Conservation (phyloP, 1,139 yeast genomes). For the Scheffersomyces segobiensis region DNA sequence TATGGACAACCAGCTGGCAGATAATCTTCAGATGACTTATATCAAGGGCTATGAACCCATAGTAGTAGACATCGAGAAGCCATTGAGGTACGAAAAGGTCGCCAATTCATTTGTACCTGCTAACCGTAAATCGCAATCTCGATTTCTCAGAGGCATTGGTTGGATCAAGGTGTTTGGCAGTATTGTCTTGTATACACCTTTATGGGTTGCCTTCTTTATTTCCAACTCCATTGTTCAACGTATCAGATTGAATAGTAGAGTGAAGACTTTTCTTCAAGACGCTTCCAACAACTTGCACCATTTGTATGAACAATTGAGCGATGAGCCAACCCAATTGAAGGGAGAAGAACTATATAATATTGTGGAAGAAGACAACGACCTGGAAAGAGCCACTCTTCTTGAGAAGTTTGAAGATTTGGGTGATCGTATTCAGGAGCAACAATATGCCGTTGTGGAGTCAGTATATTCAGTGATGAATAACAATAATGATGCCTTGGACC, state of each 20-base stretch:
- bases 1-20: constrained; percentile 37
- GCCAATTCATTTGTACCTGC: background rate
- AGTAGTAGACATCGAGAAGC: constrained; percentile 48
- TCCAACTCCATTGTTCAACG: constrained; percentile 45
- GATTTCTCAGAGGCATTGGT: background rate
- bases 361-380: background rate
- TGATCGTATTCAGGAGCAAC: constrained; percentile 2
- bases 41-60: constrained; percentile 53
- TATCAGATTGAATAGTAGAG: constrained; percentile 33
- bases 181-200: constrained; percentile 50
- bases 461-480: constrained; percentile 52
- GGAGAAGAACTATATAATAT: constrained; percentile 6
- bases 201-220: constrained; percentile 52
- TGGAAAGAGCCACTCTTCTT: background rate
- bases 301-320: constrained; percentile 23
- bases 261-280: constrained; percentile 29
- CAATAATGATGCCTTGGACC: background rate
- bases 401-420: background rate
- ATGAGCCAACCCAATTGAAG: constrained; percentile 3
- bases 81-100: constrained; percentile 19
- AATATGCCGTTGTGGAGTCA: constrained; percentile 48
- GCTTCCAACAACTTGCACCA: constrained; percentile 31
- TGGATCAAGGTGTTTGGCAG: constrained; percentile 48
- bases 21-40: constrained; percentile 44
- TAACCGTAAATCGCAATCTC: background rate